Percentiles rank a stretch among this genome's conserved stretches.
Conservation (phyloP, 2,329 filamentous ascomycete species). For the Xylaria polymorpha region DNA sequence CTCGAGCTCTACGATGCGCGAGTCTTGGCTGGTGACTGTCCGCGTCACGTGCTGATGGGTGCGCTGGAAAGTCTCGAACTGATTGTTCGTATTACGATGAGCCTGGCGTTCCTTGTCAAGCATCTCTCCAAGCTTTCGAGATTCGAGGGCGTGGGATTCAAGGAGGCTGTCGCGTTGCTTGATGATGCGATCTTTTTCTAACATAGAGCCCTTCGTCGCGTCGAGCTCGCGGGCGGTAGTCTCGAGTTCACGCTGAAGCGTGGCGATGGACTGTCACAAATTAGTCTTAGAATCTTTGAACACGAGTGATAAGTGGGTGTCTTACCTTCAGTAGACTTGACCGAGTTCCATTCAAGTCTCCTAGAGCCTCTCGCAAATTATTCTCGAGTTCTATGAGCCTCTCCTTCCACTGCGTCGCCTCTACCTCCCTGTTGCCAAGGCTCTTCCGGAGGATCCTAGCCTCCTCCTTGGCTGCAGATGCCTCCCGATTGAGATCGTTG, state of each 20-base stretch:
- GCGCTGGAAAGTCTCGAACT: conserved; percentile 89
- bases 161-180: conserved; percentile 89
- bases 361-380: conserved; percentile 85
- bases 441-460: conserved; percentile 83
- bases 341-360: conserved; percentile 86
- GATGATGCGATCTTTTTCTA: conserved; percentile 92
- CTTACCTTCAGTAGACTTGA: conserved; percentile 83
- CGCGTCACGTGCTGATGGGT: conserved; percentile 88
- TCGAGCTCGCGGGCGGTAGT: conserved; percentile 86
- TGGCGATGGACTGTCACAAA: conserved; percentile 75
- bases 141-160: conserved; percentile 89
- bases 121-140: conserved; percentile 83
- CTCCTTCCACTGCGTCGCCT: conserved; percentile 91
- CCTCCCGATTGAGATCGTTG: conserved; percentile 90
- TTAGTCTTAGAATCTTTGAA: conserved; percentile 34
- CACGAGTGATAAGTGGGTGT: conserved; percentile 1
- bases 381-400: conserved; percentile 89
- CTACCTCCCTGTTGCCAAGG: conserved; percentile 84
- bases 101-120: conserved; percentile 90
- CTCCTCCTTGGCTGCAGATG: conserved; percentile 85
- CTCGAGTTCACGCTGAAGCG: conserved; percentile 88
- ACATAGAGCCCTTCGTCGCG: conserved; percentile 76
- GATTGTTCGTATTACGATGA: conserved; percentile 86
- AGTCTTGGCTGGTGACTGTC: conserved; percentile 85
- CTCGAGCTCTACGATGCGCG: conserved; percentile 87